Conservation (phyloP, 2,329 filamentous ascomycete species). For the Fusarium buxicola region DNA sequence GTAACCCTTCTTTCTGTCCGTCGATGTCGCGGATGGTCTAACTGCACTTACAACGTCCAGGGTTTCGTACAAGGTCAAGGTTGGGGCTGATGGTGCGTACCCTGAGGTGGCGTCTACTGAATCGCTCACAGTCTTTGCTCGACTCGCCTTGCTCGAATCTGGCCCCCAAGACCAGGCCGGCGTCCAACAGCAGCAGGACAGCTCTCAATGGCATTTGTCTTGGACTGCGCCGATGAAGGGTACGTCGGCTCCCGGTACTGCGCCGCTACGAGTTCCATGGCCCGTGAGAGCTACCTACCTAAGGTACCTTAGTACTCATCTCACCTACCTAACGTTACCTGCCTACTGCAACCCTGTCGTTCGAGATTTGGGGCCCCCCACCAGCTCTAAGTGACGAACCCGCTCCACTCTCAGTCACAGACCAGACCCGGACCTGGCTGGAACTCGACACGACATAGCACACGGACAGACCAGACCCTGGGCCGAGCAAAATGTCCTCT, state of each 20-base stretch:
- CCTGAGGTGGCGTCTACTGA: slow-evolving; percentile 14
- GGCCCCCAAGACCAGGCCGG: slow-evolving; percentile 6
- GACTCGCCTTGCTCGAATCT: slow-evolving; percentile 12
- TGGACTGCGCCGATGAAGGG: slow-evolving; percentile 16
- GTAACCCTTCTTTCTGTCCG: slow-evolving; percentile 24
- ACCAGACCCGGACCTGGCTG: slow-evolving; percentile 42
- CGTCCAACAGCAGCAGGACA: slow-evolving; percentile 1
- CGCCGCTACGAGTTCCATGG: slow-evolving; percentile 24
- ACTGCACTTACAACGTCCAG: slow-evolving; percentile 21
- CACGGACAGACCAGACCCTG: slow-evolving; percentile 34
- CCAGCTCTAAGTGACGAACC: slow-evolving; percentile 27
- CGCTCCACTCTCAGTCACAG: slow-evolving; percentile 39
- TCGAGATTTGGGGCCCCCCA: slow-evolving; percentile 34
- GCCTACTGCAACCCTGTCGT: slow-evolving; percentile 32
- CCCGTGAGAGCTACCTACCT: slow-evolving; percentile 5
- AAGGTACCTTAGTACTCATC: not conserved
- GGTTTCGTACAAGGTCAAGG: slow-evolving; percentile 24
- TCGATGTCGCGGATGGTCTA: slow-evolving; percentile 18
- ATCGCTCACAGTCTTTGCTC: slow-evolving; percentile 18
- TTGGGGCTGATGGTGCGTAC: slow-evolving; percentile 29
- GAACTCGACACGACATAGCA: slow-evolving; percentile 20
- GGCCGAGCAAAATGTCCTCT: slow-evolving; percentile 35
- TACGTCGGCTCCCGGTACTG: slow-evolving; percentile 44
- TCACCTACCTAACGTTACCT: not conserved
- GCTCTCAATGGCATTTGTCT: slow-evolving; percentile 10